These are phyloP conservation scores for Alliaria petiolata DNA, from an alignment of 345 rosid genomes.

Conservation along the genomic window DNA sequence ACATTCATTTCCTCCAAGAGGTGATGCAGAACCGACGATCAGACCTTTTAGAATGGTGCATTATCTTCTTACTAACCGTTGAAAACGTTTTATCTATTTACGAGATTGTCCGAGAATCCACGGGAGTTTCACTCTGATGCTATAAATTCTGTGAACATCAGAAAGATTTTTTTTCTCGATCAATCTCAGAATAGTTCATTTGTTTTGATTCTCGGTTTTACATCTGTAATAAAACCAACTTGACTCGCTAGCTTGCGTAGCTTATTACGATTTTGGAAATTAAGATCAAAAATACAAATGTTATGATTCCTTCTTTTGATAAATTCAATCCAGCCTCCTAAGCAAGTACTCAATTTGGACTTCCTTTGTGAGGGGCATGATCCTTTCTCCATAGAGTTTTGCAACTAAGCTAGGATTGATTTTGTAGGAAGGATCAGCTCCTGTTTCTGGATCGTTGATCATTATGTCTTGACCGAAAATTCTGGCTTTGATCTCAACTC, in stretches of 20 bases:
- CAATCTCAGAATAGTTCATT: not conserved
- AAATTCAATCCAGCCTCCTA: conserved; percentile 50
- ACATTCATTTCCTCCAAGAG: conserved; percentile 91
- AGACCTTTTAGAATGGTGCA: conserved; percentile 85
- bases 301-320: not conserved
- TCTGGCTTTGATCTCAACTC: conserved; percentile 58
- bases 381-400: conserved; percentile 50
- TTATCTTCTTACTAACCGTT: conserved; percentile 66
- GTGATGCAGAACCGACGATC: conserved; percentile 81
- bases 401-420: conserved; percentile 57
- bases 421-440: conserved; percentile 44
- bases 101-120: conserved; percentile 59
- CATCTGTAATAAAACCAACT: conserved; percentile 25
- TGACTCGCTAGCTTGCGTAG: conserved; percentile 1
- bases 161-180: not conserved
- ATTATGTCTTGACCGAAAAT: conserved; percentile 44
- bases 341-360: conserved; percentile 62
- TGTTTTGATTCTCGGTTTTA: conserved; percentile 11
- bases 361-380: conserved; percentile 70
- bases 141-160: not conserved
- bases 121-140: conserved; percentile 33
- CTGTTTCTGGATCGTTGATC: conserved; percentile 7
- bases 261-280: not conserved
- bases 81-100: conserved; percentile 71
- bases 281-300: conserved; percentile 3